Percentiles rank a stretch among this genome's conserved stretches.
These are phyloP conservation scores for Sutorius australiensis DNA, from an alignment of 768 basidiomycete species.

Conservation along the genomic window DNA sequence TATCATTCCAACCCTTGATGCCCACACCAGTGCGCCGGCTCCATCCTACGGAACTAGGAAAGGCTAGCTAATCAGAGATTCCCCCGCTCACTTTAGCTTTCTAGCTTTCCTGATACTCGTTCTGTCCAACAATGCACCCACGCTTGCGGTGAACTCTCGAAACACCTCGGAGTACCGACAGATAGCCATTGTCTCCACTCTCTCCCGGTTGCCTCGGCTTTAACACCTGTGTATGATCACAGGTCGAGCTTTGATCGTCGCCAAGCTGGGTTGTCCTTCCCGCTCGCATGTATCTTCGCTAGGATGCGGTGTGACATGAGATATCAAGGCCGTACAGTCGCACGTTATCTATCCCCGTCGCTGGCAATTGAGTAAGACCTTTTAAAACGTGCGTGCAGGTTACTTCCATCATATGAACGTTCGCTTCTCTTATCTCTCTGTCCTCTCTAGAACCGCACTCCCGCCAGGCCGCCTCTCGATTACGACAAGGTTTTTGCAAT, in stretches of 20 bases:
- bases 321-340: background rate
- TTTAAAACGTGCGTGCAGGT: background rate
- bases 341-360: background rate
- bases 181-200: background rate
- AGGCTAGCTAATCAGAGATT: background rate
- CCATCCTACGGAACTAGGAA: background rate
- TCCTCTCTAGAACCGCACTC: background rate
- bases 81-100: background rate
- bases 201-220: background rate
- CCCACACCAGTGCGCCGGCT: background rate
- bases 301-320: slow-evolving; percentile 3
- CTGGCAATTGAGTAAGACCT: background rate
- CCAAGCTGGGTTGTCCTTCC: background rate
- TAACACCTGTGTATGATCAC: background rate
- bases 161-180: background rate
- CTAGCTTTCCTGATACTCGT: background rate
- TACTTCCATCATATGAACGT: background rate
- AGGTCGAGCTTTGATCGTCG: background rate
- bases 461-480: background rate
- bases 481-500: background rate
- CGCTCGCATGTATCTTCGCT: slow-evolving; percentile 1
- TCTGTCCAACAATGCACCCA: background rate
- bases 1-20: background rate
- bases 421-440: background rate
- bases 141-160: background rate